phyloP scores from a whole-genome alignment of 495 filamentous ascomycete genomes.

The Annulohypoxylon nitens region DNA sequence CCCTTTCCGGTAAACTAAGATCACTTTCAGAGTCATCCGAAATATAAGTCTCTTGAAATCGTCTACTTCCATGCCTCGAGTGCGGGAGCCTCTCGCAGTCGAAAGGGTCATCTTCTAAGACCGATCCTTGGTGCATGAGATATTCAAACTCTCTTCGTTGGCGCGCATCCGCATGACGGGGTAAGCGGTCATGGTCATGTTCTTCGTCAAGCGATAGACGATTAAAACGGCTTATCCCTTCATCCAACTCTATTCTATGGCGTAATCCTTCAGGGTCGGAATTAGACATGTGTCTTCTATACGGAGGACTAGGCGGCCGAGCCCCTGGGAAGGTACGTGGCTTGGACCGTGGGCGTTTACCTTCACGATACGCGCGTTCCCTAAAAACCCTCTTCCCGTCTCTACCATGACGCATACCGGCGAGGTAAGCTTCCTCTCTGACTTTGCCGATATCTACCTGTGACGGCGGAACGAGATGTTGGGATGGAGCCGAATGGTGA shows the following conservation, averaged over 20 bases:
- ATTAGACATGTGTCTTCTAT: conserved; percentile 8
- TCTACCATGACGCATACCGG: conserved; percentile 28
- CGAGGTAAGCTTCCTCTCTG: conserved; percentile 37
- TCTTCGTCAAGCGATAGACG: conserved; percentile 39
- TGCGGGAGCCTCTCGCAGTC: conserved; percentile 13
- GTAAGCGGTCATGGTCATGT: conserved; percentile 16
- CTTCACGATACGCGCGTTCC: conserved; percentile 20
- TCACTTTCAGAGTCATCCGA: conserved; percentile 34
- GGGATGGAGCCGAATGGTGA: not conserved
- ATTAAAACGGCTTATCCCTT: conserved; percentile 18
- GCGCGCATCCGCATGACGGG: conserved; percentile 13
- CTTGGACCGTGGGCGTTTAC: conserved; percentile 7
- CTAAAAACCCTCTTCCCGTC: conserved; percentile 20
- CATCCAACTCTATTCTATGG: conserved; percentile 6
- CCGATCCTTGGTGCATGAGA: conserved; percentile 29
- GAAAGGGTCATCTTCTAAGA: conserved; percentile 41
- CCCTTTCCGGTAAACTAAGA: conserved; percentile 12
- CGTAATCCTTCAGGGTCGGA: not conserved
- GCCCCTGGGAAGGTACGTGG: conserved; percentile 24
- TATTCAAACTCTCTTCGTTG: conserved; percentile 31
- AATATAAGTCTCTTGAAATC: conserved; percentile 21
- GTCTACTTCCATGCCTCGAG: conserved; percentile 8
- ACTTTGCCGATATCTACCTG: conserved; percentile 26
- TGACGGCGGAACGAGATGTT: not conserved
- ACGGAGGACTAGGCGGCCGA: not conserved